Percentiles rank a stretch among this genome's conserved stretches.
Conservation (phyloP, 2,329 filamentous ascomycete species). For the Lasiodiplodia citricola region DNA sequence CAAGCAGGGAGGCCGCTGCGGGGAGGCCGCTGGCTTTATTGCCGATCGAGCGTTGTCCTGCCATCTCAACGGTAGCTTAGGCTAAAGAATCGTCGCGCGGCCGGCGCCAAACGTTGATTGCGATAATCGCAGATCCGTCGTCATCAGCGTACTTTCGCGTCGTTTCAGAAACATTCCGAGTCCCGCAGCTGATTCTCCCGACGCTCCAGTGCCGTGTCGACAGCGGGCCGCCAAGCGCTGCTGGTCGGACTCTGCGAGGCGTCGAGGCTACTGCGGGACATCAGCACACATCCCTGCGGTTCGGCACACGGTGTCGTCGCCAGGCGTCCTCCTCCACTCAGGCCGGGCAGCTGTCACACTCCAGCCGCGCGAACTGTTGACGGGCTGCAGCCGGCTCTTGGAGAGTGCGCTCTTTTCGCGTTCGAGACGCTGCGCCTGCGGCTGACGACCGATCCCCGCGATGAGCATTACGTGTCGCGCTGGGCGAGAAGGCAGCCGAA, state of each 20-base stretch:
- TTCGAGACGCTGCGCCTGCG: conserved; percentile 16
- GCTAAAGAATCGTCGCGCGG: conserved; percentile 14
- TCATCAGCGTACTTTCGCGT: conserved; percentile 15
- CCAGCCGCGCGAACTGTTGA: conserved; percentile 20
- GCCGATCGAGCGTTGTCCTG: conserved; percentile 10
- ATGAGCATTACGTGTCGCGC: conserved; percentile 24
- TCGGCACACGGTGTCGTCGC: conserved; percentile 17
- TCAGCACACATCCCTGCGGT: conserved; percentile 23
- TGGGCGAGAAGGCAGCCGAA: conserved; percentile 22
- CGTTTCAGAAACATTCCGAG: conserved; percentile 27
- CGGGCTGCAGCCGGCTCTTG: conserved; percentile 15
- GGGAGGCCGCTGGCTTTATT: neutral
- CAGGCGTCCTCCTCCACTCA: conserved; percentile 9
- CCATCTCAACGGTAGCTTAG: conserved; percentile 11
- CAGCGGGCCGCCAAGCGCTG: conserved; percentile 21
- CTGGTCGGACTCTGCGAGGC: conserved; percentile 15
- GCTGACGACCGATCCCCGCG: conserved; percentile 16
- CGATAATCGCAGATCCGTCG: conserved; percentile 9
- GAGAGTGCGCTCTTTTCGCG: conserved; percentile 13
- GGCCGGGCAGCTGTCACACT: conserved; percentile 13
- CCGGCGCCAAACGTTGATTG: conserved; percentile 23
- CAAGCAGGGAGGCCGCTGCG: conserved; percentile 9
- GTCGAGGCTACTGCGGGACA: conserved; percentile 26
- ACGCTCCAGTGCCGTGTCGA: conserved; percentile 18
- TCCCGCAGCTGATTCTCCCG: conserved; percentile 25